phyloP scores from a whole-genome alignment of 805 yeast species.

The Citeromyces matritensis region DNA sequence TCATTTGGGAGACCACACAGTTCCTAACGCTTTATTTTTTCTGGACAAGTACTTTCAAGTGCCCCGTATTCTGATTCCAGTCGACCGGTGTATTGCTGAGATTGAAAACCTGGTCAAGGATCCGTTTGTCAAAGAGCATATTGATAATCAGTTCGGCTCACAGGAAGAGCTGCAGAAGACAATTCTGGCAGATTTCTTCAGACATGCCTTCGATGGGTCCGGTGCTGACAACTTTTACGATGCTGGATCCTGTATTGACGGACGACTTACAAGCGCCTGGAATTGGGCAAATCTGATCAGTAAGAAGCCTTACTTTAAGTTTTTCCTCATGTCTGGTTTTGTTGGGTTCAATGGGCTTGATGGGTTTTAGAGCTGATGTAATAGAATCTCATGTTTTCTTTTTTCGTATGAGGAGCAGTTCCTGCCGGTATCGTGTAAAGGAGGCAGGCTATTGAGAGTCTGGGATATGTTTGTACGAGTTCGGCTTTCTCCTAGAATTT shows the following conservation, averaged over 20 bases:
- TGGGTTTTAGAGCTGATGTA: conserved; percentile 23
- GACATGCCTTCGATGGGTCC: conserved; percentile 58
- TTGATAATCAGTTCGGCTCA: conserved; percentile 41
- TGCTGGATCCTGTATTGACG: conserved; percentile 79
- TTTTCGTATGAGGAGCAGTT: no score
- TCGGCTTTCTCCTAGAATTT: no score
- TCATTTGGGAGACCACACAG: conserved; percentile 73
- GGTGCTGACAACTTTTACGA: conserved; percentile 77
- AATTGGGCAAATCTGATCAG: conserved; percentile 63
- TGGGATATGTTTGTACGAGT: no score
- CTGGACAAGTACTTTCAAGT: conserved; percentile 71
- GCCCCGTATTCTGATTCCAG: conserved; percentile 63
- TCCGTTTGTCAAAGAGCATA: conserved; percentile 29
- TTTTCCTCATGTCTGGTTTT: conserved; percentile 55
- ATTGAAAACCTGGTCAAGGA: conserved; percentile 40
- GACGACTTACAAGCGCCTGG: conserved; percentile 71
- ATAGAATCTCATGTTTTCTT: no score
- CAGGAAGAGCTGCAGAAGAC: conserved; percentile 34
- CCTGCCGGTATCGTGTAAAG: no score
- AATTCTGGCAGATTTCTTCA: conserved; percentile 34
- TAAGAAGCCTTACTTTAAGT: conserved; percentile 45
- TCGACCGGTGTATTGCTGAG: conserved; percentile 39
- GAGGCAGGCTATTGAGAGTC: no score
- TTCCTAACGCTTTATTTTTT: conserved; percentile 70
- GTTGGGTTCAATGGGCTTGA: conserved; percentile 65